Conservation (phyloP, 306 rosid genomes). For the Vicia sativa region DNA sequence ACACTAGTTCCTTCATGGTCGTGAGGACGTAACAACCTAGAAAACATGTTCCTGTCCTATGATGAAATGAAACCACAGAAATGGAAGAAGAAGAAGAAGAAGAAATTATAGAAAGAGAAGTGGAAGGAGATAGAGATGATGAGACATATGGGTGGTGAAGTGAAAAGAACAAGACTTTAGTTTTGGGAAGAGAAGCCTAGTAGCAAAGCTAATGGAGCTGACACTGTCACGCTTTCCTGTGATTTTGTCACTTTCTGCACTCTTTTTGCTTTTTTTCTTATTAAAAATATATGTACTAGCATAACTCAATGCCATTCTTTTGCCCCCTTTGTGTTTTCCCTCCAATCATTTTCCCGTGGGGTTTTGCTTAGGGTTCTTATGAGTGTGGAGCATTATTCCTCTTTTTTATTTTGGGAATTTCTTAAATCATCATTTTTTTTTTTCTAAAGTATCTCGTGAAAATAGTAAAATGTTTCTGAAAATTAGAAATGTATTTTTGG, state of each 20-base stretch:
- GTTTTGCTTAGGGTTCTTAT: neutral
- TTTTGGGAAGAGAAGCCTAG: conserved; percentile 10
- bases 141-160: conserved; percentile 37
- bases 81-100: neutral
- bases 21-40: conserved; percentile 42
- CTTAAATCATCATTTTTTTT: too few species aligned
- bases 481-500: too few species aligned
- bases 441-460: too few species aligned
- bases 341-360: conserved; percentile 21
- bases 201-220: conserved; percentile 35
- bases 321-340: conserved; percentile 36
- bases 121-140: conserved; percentile 17
- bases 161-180: conserved; percentile 43
- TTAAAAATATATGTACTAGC: neutral
- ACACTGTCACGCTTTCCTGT: conserved; percentile 54
- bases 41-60: conserved; percentile 38
- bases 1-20: conserved; percentile 32
- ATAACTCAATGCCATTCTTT: conserved; percentile 7
- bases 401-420: too few species aligned
- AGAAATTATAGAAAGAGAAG: conserved; percentile 25
- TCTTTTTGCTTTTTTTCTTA: conserved; percentile 24
- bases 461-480: too few species aligned
- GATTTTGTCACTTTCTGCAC: conserved; percentile 60
- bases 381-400: too few species aligned
- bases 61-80: conserved; percentile 2